Conservation (phyloP, 2,329 filamentous ascomycete genomes). For the Claviceps spartinae region DNA sequence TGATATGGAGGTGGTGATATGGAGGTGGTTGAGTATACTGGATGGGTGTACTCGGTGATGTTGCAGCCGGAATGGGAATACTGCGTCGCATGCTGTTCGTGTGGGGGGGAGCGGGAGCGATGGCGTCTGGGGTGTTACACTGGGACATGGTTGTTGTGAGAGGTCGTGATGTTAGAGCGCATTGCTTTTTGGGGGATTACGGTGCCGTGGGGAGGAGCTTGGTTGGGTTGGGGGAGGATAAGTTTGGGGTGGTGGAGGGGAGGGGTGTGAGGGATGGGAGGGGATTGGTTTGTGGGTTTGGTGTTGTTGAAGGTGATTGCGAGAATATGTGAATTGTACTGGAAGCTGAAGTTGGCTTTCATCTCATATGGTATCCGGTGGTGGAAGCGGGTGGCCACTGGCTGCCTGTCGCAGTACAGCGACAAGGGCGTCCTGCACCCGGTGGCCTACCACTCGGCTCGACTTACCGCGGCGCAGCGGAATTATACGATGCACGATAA, state of each 20-base stretch:
- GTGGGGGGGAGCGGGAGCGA: conserved; percentile 15
- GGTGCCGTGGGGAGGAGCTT: background rate
- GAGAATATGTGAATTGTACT: too few relatives aligned
- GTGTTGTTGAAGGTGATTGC: background rate
- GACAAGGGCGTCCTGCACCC: too few relatives aligned
- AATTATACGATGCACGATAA: background rate
- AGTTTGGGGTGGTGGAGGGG: background rate
- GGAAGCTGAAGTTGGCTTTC: too few relatives aligned
- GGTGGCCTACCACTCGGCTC: too few relatives aligned
- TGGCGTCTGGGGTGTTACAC: conserved; percentile 39
- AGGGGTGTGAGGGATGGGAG: background rate
- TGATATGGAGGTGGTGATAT: too few relatives aligned
- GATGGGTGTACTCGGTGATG: background rate
- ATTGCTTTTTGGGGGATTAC: background rate
- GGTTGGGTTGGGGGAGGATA: background rate
- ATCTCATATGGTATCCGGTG: too few relatives aligned
- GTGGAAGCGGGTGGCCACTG: too few relatives aligned
- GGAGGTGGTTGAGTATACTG: background rate
- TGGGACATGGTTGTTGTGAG: conserved; percentile 40
- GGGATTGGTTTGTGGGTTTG: background rate
- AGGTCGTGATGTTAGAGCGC: conserved; percentile 23
- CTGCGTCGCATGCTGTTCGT: conserved; percentile 33
- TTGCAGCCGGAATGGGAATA: background rate
- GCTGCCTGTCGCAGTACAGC: too few relatives aligned
- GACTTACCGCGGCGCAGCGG: background rate